Base-by-base conservation (phyloP, 1,284 basidiomycete species). In the Microbotryum scabiosae region DNA sequence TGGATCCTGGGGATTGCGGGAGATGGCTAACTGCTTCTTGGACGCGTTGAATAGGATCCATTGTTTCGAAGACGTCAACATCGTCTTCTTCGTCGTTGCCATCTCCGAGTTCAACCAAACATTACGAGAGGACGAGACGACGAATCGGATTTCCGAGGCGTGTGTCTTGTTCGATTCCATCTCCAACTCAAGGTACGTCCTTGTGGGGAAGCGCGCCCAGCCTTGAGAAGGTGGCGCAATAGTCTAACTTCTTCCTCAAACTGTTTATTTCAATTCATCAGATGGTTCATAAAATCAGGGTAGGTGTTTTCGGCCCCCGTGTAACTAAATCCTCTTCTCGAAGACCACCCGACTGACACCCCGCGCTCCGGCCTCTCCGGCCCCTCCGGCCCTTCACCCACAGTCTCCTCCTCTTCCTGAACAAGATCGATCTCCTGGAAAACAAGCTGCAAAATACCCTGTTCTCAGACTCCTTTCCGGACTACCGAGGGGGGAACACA, bases 391-490 rank as follows among this genome's bases (percentile, higher is more conserved):
- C 30, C 30, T 30, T 30, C 30, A 30, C 30, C 30, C 30, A 30
- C 25, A 52, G 51, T 20, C 50, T 62, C n/a, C 57, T 52, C 43
- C 57, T 65, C 9, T 65, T 65, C 43, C 62, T 69, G 20, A 68
- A 63, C 56, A 67, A 68, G 30, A 88, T 97, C 62, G 94, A 97
- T 69, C 76, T 97, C 20, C 93, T 94, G 79, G 75, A 96, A 58
- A 97, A 94, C 78, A 96, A 96, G 26, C 56, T 56, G 16, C 26
- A 62, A 26, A 25, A 57, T 56, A 16, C 64, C 1, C 62, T 57
- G 0, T 56, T 71, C 1, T 30, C 12, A 16, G 57, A 54, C 14
- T 69, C 59, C 36, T 66, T 70, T 43, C 61, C 62, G 12, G 69
- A 69, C 47, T 71, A 63, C 54, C 46, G 45, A 6, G 68, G 67